Percentiles rank a stretch among this genome's conserved stretches.
phyloP scores from a whole-genome alignment of 2,329 filamentous ascomycete genomes.

The Botrytis pseudocinerea region DNA sequence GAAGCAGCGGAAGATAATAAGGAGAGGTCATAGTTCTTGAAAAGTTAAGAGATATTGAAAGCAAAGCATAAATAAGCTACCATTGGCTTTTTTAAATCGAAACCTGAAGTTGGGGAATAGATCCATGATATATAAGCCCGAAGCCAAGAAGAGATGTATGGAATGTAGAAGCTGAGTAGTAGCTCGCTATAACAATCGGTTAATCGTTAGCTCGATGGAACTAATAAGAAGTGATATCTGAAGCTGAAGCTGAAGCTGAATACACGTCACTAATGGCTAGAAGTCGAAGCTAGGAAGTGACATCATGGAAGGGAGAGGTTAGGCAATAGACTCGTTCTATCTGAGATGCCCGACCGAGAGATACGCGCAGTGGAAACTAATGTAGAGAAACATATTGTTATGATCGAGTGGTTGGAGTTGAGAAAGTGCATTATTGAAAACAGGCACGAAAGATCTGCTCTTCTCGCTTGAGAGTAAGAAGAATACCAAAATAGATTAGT shows the following conservation, averaged over 20 bases:
- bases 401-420: background rate
- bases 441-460: background rate
- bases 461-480: background rate
- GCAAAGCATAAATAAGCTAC: background rate
- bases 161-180: background rate
- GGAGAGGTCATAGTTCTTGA: background rate
- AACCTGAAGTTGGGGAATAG: background rate
- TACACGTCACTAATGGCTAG: background rate
- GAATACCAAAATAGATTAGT: background rate
- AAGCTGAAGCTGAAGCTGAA: background rate
- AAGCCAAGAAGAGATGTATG: background rate
- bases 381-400: background rate
- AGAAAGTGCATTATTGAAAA: background rate
- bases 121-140: background rate
- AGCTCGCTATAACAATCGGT: background rate
- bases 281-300: background rate
- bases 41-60: background rate
- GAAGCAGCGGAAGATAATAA: background rate
- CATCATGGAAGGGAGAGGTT: background rate
- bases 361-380: background rate
- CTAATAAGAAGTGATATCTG: background rate
- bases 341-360: background rate
- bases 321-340: background rate
- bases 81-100: background rate
- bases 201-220: rapidly evolving